Evolutionary conservation across 169 alveolate species (phyloP), one percentile per base, ranked within the genome.

Genomic region (Plasmodium chabaudi): DNA sequence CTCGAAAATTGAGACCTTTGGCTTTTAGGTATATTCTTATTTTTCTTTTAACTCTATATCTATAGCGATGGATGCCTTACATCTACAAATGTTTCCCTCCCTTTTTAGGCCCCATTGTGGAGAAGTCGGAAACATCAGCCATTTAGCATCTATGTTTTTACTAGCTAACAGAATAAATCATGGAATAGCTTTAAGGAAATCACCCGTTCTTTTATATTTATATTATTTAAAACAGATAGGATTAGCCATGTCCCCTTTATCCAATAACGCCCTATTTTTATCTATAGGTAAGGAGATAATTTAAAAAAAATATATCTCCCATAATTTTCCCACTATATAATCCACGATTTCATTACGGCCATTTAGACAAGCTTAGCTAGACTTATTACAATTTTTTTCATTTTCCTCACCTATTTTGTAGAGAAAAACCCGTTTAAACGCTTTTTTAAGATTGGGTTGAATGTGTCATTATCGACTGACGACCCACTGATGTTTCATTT

Each of bases 401-500:
- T 88, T 63, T 56, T 95, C 25, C 25, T 21, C 25, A 21, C 25
- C 0, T 21, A 0, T 21, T 87, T 61, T 69, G 63, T 90, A 72
- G 96, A 92, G 61, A 95, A 95, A 88, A 95, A 94, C 73, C 99
- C 99, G 9, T 96, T 97, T 63, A 92, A 86, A 65, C 91, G 91
- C 23, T 97, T 95, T 92, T 96, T 96, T 92, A 69, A 91, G 82
- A 92, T 94, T 53, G 99, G 99, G 27, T 88, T 97, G 27, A 97
- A 97, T 82, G 98, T 97, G 9, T 92, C 98, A 23, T 70, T 97
- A 13, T 96, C 98, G 39, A 97, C 99, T 10, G 99, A 97, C 84
- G 99, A 97, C 86, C 99, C 99, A 5, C 87, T 97, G 67, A 97
- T 97, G 95, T 94, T 97, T 79, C 99, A 96, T 87, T 89, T 95